Evolutionary conservation across 345 rosid genomes (phyloP).

Genomic region (Acer negundo): DNA sequence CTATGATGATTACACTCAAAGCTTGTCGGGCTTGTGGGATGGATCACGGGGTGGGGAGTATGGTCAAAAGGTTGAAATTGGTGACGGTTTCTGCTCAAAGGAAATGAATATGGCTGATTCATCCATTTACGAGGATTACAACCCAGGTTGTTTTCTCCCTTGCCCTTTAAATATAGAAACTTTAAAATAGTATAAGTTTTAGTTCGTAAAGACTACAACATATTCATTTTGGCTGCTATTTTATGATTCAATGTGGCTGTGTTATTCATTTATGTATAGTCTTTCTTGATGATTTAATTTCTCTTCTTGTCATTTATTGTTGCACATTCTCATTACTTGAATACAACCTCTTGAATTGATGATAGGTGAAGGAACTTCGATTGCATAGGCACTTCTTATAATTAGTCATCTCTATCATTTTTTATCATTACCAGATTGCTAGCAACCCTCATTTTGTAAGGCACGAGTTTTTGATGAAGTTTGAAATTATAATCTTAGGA

Average conservation of each 20-base stretch:
- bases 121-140: conserved; percentile 26
- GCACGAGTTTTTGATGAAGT: neutral
- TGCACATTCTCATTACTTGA: neutral
- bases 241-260: neutral
- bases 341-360: neutral
- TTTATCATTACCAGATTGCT: neutral
- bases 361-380: neutral
- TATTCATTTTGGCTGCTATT: neutral
- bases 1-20: conserved; percentile 30
- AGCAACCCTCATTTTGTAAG: neutral
- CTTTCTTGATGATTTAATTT: neutral
- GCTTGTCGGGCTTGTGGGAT: conserved; percentile 37
- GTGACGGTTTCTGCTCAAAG: conserved; percentile 26
- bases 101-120: conserved; percentile 28
- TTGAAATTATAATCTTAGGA: neutral
- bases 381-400: neutral
- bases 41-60: conserved; percentile 31
- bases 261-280: neutral
- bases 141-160: conserved; percentile 40
- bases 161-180: neutral
- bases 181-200: neutral
- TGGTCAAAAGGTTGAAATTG: conserved; percentile 23
- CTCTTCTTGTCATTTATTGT: neutral
- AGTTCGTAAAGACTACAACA: neutral
- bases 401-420: neutral